A percentile compares a stretch with the other conserved stretches of the same genome.
These are phyloP conservation scores for Penicillium oxalicum DNA, from an alignment of 2,329 filamentous ascomycete species.

Conservation along the genomic window DNA sequence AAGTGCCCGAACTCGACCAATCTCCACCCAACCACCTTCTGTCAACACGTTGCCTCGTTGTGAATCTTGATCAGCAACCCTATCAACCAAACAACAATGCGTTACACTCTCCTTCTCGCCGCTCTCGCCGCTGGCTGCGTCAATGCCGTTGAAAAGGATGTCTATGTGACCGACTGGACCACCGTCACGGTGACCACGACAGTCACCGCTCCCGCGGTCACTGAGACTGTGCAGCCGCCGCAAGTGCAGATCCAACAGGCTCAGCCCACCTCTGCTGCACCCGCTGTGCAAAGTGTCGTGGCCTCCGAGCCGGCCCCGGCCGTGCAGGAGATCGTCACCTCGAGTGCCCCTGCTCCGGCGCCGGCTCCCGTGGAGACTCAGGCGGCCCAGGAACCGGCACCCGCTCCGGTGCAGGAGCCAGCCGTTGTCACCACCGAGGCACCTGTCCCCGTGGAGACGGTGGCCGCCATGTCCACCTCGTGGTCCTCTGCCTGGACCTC, in stretches of 20 bases:
- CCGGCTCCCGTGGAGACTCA: not conserved
- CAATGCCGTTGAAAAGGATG: constrained; percentile 31
- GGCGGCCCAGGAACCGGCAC: constrained; percentile 1
- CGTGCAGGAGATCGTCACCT: too few species aligned
- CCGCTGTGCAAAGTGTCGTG: constrained; percentile 2
- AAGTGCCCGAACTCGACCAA: constrained; percentile 23
- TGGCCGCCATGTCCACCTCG: constrained; percentile 9
- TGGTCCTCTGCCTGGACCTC: constrained; percentile 16
- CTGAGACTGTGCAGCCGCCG: constrained; percentile 11
- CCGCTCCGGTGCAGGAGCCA: not conserved
- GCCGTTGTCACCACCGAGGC: not conserved
- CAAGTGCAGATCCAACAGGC: constrained; percentile 4
- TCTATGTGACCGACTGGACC: constrained; percentile 33
- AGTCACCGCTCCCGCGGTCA: constrained; percentile 26
- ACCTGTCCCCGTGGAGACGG: constrained; percentile 1
- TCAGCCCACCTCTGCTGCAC: constrained; percentile 3
- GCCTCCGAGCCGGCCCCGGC: too few species aligned
- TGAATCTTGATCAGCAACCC: constrained; percentile 25
- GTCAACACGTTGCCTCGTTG: not conserved
- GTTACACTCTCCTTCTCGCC: constrained; percentile 30
- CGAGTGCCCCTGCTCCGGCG: not conserved
- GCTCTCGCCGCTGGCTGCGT: constrained; percentile 33
- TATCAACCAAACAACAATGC: constrained; percentile 20
- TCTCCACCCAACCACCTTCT: not conserved
- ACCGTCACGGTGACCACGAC: constrained; percentile 34